Evolutionary conservation across 1,284 basidiomycete species (phyloP).

Genomic region (Hypsizygus ulmarius): DNA sequence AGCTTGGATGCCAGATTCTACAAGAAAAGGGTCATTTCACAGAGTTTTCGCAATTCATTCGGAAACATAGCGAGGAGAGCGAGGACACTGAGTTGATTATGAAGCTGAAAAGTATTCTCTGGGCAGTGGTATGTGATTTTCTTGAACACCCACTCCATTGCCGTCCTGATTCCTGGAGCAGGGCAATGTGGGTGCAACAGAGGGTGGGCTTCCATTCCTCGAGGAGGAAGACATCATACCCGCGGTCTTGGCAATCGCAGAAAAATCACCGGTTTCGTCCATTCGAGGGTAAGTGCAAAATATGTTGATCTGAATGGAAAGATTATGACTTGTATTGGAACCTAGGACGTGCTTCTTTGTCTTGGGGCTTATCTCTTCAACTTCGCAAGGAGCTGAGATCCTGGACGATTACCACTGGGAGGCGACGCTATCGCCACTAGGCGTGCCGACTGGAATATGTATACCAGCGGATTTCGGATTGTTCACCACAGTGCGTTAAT

Average conservation of each 20-base stretch:
- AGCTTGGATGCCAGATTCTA: constrained; percentile 88
- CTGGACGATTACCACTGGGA: constrained; percentile 93
- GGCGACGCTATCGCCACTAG: constrained; percentile 84
- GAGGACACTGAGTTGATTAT: constrained; percentile 82
- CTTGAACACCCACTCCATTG: not conserved
- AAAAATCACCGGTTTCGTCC: constrained; percentile 85
- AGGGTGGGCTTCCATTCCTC: constrained; percentile 89
- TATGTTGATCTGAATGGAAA: not conserved
- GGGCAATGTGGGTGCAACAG: constrained; percentile 93
- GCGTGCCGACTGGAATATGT: constrained; percentile 86
- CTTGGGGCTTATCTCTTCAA: constrained; percentile 76
- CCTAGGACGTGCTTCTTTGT: constrained; percentile 94
- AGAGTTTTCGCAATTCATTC: constrained; percentile 90
- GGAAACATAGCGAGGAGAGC: constrained; percentile 82
- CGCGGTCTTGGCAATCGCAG: constrained; percentile 87
- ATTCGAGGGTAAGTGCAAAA: constrained; percentile 77
- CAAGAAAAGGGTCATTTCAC: constrained; percentile 88
- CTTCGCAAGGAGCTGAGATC: constrained; percentile 50
- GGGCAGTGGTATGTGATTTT: constrained; percentile 80
- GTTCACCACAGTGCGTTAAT: constrained; percentile 72
- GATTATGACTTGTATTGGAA: not conserved
- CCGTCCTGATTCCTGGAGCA: constrained; percentile 29
- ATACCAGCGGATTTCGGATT: constrained; percentile 80
- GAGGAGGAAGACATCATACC: constrained; percentile 94
- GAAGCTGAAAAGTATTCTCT: constrained; percentile 92